phyloP scores from a whole-genome alignment of 495 filamentous ascomycete species.

The Haplographium delicatum region DNA sequence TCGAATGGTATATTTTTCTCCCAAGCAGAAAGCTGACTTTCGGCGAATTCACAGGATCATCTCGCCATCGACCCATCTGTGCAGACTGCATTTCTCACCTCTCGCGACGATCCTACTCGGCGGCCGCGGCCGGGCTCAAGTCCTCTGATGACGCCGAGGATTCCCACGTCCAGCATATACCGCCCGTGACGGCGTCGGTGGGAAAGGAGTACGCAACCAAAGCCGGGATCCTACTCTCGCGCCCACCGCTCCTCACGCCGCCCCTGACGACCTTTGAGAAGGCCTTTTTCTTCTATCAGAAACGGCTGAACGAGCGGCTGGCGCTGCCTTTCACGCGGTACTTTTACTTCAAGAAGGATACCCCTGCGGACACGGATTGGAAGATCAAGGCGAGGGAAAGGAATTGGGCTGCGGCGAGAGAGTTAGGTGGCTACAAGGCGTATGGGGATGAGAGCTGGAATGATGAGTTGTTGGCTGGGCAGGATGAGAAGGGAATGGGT shows the following conservation, averaged over 20 bases:
- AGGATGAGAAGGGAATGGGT: conserved; percentile 27
- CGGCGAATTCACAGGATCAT: conserved; percentile 17
- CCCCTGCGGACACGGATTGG: conserved; percentile 81
- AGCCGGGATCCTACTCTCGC: conserved; percentile 77
- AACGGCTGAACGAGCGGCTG: conserved; percentile 90
- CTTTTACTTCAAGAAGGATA: conserved; percentile 94
- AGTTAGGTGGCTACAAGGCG: conserved; percentile 81
- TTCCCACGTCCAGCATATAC: conserved; percentile 10
- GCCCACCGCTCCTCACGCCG: conserved; percentile 81
- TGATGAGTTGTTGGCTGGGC: conserved; percentile 80
- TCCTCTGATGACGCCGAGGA: conserved; percentile 18
- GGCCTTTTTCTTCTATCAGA: conserved; percentile 92
- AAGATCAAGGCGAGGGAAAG: conserved; percentile 76
- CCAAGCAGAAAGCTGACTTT: too few relatives aligned
- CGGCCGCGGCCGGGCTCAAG: conserved; percentile 14
- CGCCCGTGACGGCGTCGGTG: conserved; percentile 22
- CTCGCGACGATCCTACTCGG: conserved; percentile 24
- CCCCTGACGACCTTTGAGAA: conserved; percentile 83
- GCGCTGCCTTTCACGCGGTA: conserved; percentile 82
- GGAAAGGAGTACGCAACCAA: conserved; percentile 61
- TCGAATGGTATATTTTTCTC: too few relatives aligned
- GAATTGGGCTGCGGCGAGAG: conserved; percentile 63
- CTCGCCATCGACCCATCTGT: conserved; percentile 19
- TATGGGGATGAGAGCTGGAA: conserved; percentile 78
- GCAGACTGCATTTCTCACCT: conserved; percentile 26